Conservation (phyloP, 108 stramenopile species). For the Pseudonitzschia pungens region DNA sequence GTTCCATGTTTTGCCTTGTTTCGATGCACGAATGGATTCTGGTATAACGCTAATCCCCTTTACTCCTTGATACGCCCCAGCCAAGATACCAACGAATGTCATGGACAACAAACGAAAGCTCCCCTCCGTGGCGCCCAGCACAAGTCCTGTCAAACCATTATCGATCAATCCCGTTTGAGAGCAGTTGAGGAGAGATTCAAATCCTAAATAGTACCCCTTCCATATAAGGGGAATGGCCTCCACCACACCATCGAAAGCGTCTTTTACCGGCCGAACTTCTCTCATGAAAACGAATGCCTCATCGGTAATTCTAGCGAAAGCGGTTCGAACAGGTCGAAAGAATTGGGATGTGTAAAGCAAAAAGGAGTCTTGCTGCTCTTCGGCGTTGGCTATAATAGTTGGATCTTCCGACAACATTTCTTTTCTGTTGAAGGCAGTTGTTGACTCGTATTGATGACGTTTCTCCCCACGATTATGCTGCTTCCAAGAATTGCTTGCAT, state of each 20-base stretch:
- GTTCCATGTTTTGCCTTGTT: conserved; percentile 24
- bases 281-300: neutral
- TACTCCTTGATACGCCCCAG: conserved; percentile 27
- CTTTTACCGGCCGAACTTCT: conserved; percentile 26
- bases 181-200: conserved; percentile 18
- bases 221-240: conserved; percentile 17
- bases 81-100: conserved; percentile 18
- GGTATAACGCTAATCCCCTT: conserved; percentile 12
- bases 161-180: conserved; percentile 17
- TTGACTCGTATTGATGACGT: neutral
- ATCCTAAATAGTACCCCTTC: conserved; percentile 27
- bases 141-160: conserved; percentile 20
- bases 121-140: conserved; percentile 16
- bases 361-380: neutral
- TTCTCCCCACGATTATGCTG: neutral
- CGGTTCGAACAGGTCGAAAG: conserved; percentile 8
- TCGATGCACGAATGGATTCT: conserved; percentile 20
- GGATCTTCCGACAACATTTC: neutral
- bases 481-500: neutral
- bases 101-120: conserved; percentile 14
- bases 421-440: neutral
- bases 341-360: neutral
- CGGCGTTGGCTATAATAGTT: neutral
- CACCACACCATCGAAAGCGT: conserved; percentile 23
- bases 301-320: conserved; percentile 3